Evolutionary conservation across 257 asterid species (phyloP), one percentile per base, ranked within the genome.

Genomic region (Petunia secreta): DNA sequence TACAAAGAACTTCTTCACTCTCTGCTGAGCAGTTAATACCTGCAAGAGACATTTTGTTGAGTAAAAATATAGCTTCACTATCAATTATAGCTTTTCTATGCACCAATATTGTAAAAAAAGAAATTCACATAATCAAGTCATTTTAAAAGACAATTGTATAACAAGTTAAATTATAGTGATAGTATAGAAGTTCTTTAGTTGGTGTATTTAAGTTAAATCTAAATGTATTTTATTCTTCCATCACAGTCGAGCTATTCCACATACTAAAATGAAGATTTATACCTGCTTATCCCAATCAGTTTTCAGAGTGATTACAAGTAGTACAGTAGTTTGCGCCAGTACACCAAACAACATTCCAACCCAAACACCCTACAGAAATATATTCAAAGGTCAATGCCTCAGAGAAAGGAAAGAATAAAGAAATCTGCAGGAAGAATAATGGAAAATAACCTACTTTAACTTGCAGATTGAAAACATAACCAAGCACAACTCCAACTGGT

Each of bases 271-370:
- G 75, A 46, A 77, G 13, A 71, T 44, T 16, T 43, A 58, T 80
- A 90, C 93, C 96, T 90, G 91, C 54, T 83, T 83, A 14, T 91
- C 91, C 96, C 96, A 91, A 39, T 91, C 92, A 3, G 91, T 91
- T 84, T 68, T 86, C 36, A 46, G 55, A 58, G 96, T 87, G 75
- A 89, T 82, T 65, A 86, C 63, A 53, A 85, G 1, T 10, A 91
- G 86, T 46, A 86, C 80, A 41, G 86, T 77, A 0, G 96, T 88
- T 60, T 91, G 96, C 37, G 87, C 55, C 57, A 91, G 62, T 7
- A 87, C 84, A 16, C 93, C 96, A 16, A 87, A 1, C 54, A 91
- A 11, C 94, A 91, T 91, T 63, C 96, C 94, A 48, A 90, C 79
- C 96, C 96, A 91, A n/a, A 91, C 91, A 68, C 96, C 96, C 96